Evolutionary conservation across 257 asterid species (phyloP), one percentile per base, ranked within the genome.

Genomic region (Avicennia marina): DNA sequence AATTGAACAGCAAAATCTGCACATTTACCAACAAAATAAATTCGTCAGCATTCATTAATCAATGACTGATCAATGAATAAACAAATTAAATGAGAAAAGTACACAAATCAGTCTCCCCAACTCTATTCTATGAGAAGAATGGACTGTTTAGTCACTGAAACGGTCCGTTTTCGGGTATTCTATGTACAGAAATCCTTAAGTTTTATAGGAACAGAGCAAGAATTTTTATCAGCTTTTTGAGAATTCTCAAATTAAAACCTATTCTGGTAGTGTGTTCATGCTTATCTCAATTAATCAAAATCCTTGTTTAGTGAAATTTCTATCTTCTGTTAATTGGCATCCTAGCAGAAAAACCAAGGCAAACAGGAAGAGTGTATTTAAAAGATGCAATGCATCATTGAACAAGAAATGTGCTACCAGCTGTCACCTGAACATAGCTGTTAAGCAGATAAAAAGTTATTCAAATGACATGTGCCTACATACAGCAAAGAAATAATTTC

Each of bases 1-100:
- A 91, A 51, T 91, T 91, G 87, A 91, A 88, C 84, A 91, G 64
- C 79, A 91, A 62, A 69, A 91, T 85, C 98, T 91, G 98, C 93
- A 83, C 29, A 12, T 24, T 0, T 5, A 36, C 58, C 34, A 57
- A 59, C 53, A 70, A 60, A 52, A 33, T 39, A 31, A 56, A 58
- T 29, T 57, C 66, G 41, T 71, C 36, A 65, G 43, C 33, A 56
- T 53, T 64, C 60, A 54, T 46, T 17, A 60, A 32, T 12, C 26
- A 67, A 48, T 15, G 13, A 2, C 13, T 5, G 3, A 3, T 36
- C 13, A 63, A 27, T 31, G 36, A 36, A 33, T 52, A 38, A 31
- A 68, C 53, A 25, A 27, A 53, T 49, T 21, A 49, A 13, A 26
- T 3, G 20, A 56, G 36, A 12, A 27, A 5, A 53, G 53, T 49